A percentile compares a stretch with the other conserved stretches of the same genome.
These are phyloP conservation scores for Cryptococcus neoformans DNA, from an alignment of 1,284 basidiomycete species.

Conservation along the genomic window DNA sequence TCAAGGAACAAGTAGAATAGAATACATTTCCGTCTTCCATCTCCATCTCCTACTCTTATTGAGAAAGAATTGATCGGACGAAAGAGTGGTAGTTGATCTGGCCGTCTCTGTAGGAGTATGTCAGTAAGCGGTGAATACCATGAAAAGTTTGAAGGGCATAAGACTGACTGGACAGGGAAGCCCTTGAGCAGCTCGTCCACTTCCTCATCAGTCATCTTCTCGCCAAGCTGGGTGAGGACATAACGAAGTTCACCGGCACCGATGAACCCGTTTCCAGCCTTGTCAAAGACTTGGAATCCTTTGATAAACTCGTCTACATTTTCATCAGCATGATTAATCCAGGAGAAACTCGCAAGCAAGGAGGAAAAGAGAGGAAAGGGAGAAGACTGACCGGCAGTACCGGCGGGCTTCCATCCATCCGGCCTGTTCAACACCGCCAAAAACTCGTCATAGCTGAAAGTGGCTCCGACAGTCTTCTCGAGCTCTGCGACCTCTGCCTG, in stretches of 20 bases:
- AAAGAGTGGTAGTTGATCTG: constrained; percentile 98
- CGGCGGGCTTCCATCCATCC: constrained; percentile 94
- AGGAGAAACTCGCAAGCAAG: too few relatives aligned
- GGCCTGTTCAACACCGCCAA: constrained; percentile 88
- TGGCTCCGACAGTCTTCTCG: constrained; percentile 57
- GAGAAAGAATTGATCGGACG: constrained; percentile 84
- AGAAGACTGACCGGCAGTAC: constrained; percentile 74
- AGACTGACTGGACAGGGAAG: constrained; percentile 41
- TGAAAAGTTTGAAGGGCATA: not conserved
- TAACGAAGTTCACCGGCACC: constrained; percentile 89
- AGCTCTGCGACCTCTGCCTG: constrained; percentile 92
- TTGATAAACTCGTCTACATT: constrained; percentile 92
- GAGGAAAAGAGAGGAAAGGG: not conserved
- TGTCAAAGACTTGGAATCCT: constrained; percentile 99
- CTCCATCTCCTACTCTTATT: constrained; percentile 50
- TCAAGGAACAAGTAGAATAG: too few relatives aligned
- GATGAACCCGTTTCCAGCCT: constrained; percentile 95
- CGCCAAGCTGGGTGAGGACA: constrained; percentile 91
- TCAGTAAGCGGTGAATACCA: not conserved
- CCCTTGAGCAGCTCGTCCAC: constrained; percentile 98
- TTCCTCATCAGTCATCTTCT: constrained; percentile 97
- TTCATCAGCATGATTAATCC: not conserved
- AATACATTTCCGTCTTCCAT: not conserved
- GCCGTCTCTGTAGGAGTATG: constrained; percentile 66
- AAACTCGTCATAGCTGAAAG: constrained; percentile 82